Evolutionary conservation across 129 eudicot genomes (phyloP).

Genomic region (Arctium lappa): DNA sequence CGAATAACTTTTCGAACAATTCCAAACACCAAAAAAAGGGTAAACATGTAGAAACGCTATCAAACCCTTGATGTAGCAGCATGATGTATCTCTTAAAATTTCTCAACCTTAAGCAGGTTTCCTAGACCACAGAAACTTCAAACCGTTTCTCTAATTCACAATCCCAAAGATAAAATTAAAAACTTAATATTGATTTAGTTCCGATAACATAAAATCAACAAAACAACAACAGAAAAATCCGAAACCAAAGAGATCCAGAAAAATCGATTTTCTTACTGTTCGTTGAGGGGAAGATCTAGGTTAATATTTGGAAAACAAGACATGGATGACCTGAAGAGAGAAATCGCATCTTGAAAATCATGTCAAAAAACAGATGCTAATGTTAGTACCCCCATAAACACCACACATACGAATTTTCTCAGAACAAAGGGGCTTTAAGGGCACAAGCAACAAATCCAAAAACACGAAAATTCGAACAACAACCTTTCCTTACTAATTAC

Average conservation of each 20-base stretch:
- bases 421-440: neutral
- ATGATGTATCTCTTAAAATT: slow-evolving; percentile 14
- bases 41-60: neutral
- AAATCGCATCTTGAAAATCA: neutral
- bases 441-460: slow-evolving; percentile 28
- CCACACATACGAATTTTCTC: neutral
- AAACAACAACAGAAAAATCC: neutral
- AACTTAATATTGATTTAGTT: neutral
- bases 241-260: slow-evolving; percentile 15
- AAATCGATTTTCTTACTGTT: neutral
- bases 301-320: neutral
- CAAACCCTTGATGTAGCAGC: slow-evolving; percentile 21
- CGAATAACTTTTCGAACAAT: too few species aligned
- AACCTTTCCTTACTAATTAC: slow-evolving; percentile 12
- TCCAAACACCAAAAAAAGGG: too few species aligned
- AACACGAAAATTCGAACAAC: neutral
- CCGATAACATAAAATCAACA: neutral
- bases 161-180: neutral
- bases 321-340: slow-evolving; percentile 10
- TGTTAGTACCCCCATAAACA: neutral
- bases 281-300: slow-evolving; percentile 17
- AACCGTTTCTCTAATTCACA: neutral
- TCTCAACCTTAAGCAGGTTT: slow-evolving; percentile 14
- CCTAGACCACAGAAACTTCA: slow-evolving; percentile 1
- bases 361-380: neutral